Percentiles rank a stretch among this genome's conserved stretches.
phyloP scores from a whole-genome alignment of 352 stramenopile genomes.

The Phytophthora constricta region DNA sequence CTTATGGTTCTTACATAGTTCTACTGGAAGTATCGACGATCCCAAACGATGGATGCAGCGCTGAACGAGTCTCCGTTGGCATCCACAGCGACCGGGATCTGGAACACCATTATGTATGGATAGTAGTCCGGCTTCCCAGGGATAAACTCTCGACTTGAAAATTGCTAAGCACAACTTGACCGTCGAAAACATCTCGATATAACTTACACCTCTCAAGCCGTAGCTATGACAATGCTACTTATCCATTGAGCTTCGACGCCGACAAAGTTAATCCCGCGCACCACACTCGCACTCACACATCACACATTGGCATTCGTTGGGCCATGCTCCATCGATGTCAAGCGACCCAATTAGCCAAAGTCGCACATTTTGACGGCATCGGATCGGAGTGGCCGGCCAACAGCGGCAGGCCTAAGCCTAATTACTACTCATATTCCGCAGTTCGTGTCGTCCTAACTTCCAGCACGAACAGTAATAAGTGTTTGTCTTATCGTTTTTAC shows the following conservation, averaged over 20 bases:
- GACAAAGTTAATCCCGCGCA: not conserved
- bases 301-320: not conserved
- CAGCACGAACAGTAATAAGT: no score
- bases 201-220: not conserved
- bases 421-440: no score
- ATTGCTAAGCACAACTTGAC: no score
- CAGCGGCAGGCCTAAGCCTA: no score
- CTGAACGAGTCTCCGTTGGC: not conserved
- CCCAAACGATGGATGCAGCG: not conserved
- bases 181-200: no score
- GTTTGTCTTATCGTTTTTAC: no score
- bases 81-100: conserved; percentile 17
- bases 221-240: not conserved
- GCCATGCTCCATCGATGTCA: not conserved
- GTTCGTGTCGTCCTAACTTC: no score
- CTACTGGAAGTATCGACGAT: not conserved
- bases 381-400: no score
- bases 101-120: conserved; percentile 14
- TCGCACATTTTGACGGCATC: not conserved
- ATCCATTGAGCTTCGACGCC: not conserved
- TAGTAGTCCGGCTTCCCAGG: not conserved
- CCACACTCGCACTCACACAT: not conserved
- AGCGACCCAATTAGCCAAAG: not conserved
- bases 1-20: not conserved
- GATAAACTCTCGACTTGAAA: conserved; percentile 25